These are phyloP conservation scores for Verticillium nubilum DNA, from an alignment of 2,329 filamentous ascomycete species.

Conservation along the genomic window DNA sequence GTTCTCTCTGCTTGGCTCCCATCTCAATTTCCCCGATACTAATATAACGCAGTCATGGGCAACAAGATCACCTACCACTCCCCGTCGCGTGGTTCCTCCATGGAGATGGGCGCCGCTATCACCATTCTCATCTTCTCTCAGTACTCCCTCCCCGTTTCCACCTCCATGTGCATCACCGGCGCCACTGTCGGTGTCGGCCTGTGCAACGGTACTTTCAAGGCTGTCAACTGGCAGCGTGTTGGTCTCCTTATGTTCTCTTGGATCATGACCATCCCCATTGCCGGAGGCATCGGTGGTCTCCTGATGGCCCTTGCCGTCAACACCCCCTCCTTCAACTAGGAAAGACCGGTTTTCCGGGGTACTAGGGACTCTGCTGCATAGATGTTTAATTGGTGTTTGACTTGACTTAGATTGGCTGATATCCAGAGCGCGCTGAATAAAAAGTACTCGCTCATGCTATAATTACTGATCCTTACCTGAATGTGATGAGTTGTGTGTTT, in stretches of 20 bases:
- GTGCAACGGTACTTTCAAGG: slow-evolving; percentile 66
- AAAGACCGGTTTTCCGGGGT: slow-evolving; percentile 5
- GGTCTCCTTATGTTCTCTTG: slow-evolving; percentile 62
- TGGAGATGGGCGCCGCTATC: slow-evolving; percentile 76
- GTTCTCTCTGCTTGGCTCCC: slow-evolving; percentile 11
- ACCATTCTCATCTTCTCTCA: slow-evolving; percentile 73
- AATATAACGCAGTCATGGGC: slow-evolving; percentile 58
- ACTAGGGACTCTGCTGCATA: background rate
- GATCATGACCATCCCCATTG: slow-evolving; percentile 45
- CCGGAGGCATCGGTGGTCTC: slow-evolving; percentile 32
- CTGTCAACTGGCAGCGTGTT: slow-evolving; percentile 72
- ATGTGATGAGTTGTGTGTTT: too few species aligned
- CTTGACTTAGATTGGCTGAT: background rate
- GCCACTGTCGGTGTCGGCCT: slow-evolving; percentile 74
- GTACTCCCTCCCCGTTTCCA: slow-evolving; percentile 70
- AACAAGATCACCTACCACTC: slow-evolving; percentile 74
- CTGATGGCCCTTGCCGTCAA: slow-evolving; percentile 35
- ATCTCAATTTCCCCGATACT: background rate
- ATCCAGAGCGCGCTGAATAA: background rate
- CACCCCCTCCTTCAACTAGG: slow-evolving; percentile 20
- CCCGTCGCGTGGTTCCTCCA: slow-evolving; percentile 54
- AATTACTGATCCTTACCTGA: too few species aligned
- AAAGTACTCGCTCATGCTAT: background rate
- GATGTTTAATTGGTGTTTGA: background rate
- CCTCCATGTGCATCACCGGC: slow-evolving; percentile 75